Evolutionary conservation across 108 stramenopile species (phyloP).

Genomic region (Cyclotella distinguenda): DNA sequence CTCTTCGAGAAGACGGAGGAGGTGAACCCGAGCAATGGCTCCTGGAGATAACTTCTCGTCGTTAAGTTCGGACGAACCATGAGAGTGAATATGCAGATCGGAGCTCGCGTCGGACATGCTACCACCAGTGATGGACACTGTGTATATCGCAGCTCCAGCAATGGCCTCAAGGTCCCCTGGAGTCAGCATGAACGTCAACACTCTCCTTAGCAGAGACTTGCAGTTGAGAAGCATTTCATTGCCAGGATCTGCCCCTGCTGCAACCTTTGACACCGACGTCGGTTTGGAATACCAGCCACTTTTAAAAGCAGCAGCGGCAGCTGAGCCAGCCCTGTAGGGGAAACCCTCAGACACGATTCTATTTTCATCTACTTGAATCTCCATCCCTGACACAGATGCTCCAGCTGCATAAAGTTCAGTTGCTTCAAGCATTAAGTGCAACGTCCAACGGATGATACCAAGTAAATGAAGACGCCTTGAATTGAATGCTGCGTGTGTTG

Average conservation of each 20-base stretch:
- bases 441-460: conserved; percentile 81
- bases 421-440: conserved; percentile 88
- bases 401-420: conserved; percentile 74
- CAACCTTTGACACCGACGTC: conserved; percentile 60
- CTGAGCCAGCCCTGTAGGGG: conserved; percentile 5
- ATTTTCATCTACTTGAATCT: conserved; percentile 23
- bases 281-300: conserved; percentile 68
- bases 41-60: conserved; percentile 64
- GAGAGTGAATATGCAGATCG: conserved; percentile 9
- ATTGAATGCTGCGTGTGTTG: conserved; percentile 84
- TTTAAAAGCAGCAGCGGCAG: conserved; percentile 40
- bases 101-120: conserved; percentile 19
- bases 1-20: conserved; percentile 84
- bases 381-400: conserved; percentile 38
- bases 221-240: conserved; percentile 72
- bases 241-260: conserved; percentile 85
- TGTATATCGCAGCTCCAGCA: conserved; percentile 84
- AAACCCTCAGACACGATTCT: conserved; percentile 14
- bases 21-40: conserved; percentile 76
- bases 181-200: conserved; percentile 86
- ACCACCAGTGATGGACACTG: conserved; percentile 62
- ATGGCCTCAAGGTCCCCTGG: conserved; percentile 85
- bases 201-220: conserved; percentile 80
- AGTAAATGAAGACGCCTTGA: conserved; percentile 82
- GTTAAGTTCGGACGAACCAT: conserved; percentile 16